Evolutionary conservation across 2,329 filamentous ascomycete genomes (phyloP).

Genomic region (Diaporthe longicolla): DNA sequence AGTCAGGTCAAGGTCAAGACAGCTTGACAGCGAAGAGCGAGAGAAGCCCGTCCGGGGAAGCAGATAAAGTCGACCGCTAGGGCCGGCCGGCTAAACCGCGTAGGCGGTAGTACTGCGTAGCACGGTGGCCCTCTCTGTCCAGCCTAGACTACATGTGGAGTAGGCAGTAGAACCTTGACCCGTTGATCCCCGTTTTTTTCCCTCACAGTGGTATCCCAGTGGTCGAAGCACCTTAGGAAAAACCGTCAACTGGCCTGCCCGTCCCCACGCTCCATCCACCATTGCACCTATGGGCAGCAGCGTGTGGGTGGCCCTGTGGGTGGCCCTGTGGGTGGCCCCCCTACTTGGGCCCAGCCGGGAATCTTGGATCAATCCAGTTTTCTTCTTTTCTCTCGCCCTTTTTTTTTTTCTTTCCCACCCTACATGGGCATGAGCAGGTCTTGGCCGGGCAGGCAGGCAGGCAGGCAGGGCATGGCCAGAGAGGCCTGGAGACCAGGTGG

Average conservation of each 20-base stretch:
- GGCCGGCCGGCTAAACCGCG: neutral
- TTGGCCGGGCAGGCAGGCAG: too few species aligned
- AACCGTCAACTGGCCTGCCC: slow-evolving; percentile 21
- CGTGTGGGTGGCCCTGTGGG: neutral
- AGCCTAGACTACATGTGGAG: slow-evolving; percentile 10
- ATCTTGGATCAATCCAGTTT: too few species aligned
- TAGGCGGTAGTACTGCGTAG: neutral
- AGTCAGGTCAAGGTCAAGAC: neutral
- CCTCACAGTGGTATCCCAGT: neutral
- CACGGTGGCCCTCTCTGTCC: slow-evolving; percentile 10
- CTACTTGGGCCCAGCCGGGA: neutral
- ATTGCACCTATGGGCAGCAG: neutral
- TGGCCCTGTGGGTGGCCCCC: neutral
- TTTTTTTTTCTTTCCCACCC: too few species aligned
- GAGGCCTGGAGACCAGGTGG: too few species aligned
- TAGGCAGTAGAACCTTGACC: slow-evolving; percentile 4
- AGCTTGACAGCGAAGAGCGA: slow-evolving; percentile 16
- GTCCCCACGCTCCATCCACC: slow-evolving; percentile 25
- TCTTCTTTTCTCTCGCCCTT: too few species aligned
- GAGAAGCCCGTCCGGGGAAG: slow-evolving; percentile 15
- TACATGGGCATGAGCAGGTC: too few species aligned
- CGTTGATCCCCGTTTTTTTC: slow-evolving; percentile 13
- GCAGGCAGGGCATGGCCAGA: too few species aligned
- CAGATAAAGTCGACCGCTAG: slow-evolving; percentile 21
- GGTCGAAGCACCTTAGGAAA: neutral